Evolutionary conservation across 768 basidiomycete species (phyloP).

Genomic region (Coprinopsis sp.): DNA sequence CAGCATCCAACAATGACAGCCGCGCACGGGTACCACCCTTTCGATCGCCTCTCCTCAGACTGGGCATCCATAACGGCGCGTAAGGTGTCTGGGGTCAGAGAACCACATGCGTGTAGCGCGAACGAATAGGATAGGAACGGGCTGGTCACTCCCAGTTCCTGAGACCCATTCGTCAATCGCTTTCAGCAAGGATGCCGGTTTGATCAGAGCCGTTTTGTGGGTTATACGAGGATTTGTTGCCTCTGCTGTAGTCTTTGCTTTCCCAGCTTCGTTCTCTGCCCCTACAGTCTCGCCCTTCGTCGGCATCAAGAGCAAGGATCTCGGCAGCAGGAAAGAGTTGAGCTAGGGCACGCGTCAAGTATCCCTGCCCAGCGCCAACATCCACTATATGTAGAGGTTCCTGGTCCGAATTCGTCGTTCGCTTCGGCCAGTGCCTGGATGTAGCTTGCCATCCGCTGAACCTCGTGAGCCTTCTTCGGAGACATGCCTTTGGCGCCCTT

Average conservation of each 20-base stretch:
- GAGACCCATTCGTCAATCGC: slow-evolving; percentile 52
- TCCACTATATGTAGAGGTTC: slow-evolving; percentile 51
- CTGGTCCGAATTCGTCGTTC: slow-evolving; percentile 8
- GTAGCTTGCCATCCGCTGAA: slow-evolving; percentile 57
- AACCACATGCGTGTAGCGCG: slow-evolving; percentile 73
- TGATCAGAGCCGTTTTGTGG: slow-evolving; percentile 55
- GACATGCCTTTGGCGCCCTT: slow-evolving; percentile 49
- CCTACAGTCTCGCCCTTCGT: slow-evolving; percentile 55
- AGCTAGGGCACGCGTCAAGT: slow-evolving; percentile 52
- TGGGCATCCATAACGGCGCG: slow-evolving; percentile 42
- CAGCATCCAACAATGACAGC: slow-evolving; percentile 72
- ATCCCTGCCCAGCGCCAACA: slow-evolving; percentile 74
- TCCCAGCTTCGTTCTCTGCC: slow-evolving; percentile 34
- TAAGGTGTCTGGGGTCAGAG: slow-evolving; percentile 62
- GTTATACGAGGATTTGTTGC: slow-evolving; percentile 34
- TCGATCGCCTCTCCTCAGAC: not conserved
- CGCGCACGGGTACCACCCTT: slow-evolving; percentile 46
- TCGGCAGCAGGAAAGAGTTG: slow-evolving; percentile 29
- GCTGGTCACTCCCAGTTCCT: not conserved
- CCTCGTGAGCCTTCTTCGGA: slow-evolving; percentile 74
- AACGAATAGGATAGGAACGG: slow-evolving; percentile 54
- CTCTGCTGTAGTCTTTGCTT: slow-evolving; percentile 21
- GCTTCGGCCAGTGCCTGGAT: slow-evolving; percentile 34
- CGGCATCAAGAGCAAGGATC: slow-evolving; percentile 65
- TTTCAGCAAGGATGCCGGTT: slow-evolving; percentile 38